phyloP scores from a whole-genome alignment of 2,329 filamentous ascomycete genomes.

The Fusarium fujikuroi region DNA sequence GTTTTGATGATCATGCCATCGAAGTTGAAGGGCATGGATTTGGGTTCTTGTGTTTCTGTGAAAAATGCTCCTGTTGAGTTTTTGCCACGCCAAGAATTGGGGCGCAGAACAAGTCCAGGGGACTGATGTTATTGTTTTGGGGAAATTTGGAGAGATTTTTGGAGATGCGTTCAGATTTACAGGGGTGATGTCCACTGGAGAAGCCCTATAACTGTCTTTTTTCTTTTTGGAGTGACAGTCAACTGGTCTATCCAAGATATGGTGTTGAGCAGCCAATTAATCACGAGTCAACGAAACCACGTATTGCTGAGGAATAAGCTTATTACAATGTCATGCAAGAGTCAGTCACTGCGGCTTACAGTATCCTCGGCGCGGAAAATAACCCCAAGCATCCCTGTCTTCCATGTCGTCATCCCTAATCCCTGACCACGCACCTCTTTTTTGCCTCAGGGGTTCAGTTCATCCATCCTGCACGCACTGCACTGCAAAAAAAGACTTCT shows the following conservation, averaged over 20 bases:
- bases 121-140: neutral
- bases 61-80: neutral
- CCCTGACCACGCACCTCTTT: slow-evolving; percentile 6
- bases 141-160: slow-evolving; percentile 19
- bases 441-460: slow-evolving; percentile 6
- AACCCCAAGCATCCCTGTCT: slow-evolving; percentile 17
- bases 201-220: neutral
- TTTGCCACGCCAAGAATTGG: slow-evolving; percentile 4
- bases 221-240: too few species aligned
- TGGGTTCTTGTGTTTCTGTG: neutral
- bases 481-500: slow-evolving; percentile 24
- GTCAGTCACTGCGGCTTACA: slow-evolving; percentile 12
- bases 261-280: neutral
- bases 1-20: slow-evolving; percentile 4
- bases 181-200: neutral
- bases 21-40: slow-evolving; percentile 2
- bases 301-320: neutral
- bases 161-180: neutral
- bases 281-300: neutral
- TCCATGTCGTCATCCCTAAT: slow-evolving; percentile 27
- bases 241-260: neutral
- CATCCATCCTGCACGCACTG: neutral
- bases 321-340: slow-evolving; percentile 7
- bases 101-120: neutral
- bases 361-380: neutral